Base-by-base conservation (phyloP, 768 basidiomycete genomes). In the Chlorophyllum brunneum region DNA sequence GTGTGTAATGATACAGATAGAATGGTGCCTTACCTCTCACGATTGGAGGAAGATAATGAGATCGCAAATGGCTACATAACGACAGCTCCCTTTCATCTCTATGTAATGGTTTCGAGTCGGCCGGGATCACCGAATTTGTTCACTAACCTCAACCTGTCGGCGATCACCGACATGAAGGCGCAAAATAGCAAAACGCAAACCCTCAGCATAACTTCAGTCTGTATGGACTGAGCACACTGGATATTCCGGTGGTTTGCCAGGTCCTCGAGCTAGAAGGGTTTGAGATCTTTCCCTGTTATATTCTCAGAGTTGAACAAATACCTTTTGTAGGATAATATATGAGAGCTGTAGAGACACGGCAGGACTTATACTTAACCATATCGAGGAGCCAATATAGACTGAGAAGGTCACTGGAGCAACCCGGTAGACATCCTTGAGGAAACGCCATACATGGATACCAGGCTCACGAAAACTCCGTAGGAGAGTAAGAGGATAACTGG, bases 31-130 rank as follows among this genome's bases (percentile, higher is more conserved):
- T 46, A 74, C 77, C 72, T 60, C 59, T 54, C 15, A 67, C 71
- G 4, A 78, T 54, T 30, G 60, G 61, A 0, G 77, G 77, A 13
- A 73, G 55, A 48, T 74, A 74, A 51, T 72, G 59, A 3, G 64
- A 62, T 39, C 72, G 68, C 1, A 77, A 59, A 37, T 66, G 63
- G 1, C 64, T 70, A 6, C 59, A 59, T 20, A 62, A n/a, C 42
- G 41, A 13, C 50, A 65, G 50, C 39, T 55, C 51, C 20, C 56
- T 49, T 58, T 68, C 57, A 9, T 48, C 45, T 26, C 57, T 51
- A 20, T 22, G 4, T 46, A 10, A 11, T 16, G 47, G 24, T 4
- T 50, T 26, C n/a, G 13, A 5, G 46, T 23, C 20, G 24, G 27
- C 5, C 23, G 27, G 20, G 33, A n/a, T 43, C 8, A 6, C n/a